Evolutionary conservation across 441 rosid genomes (phyloP).

Genomic region (Brassica balearica): DNA sequence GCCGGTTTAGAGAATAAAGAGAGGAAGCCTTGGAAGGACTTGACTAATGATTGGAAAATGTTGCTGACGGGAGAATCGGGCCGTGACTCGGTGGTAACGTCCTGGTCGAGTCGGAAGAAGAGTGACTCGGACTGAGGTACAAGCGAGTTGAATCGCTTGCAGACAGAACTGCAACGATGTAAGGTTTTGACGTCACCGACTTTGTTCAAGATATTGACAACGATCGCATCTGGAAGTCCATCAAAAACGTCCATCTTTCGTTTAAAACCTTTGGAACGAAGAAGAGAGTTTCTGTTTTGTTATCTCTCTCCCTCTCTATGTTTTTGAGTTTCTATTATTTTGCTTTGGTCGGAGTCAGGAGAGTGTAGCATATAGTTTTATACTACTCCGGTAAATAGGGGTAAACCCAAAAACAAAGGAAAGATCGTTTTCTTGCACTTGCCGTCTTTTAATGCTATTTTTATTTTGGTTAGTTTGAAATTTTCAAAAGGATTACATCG

Average conservation of each 20-base stretch:
- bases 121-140: constrained; percentile 42
- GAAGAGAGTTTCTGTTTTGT: constrained; percentile 3
- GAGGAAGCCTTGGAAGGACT: constrained; percentile 9
- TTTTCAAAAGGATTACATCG: constrained; percentile 7
- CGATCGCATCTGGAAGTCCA: constrained; percentile 39
- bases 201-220: constrained; percentile 45
- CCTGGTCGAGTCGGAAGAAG: constrained; percentile 26
- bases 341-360: too few species aligned
- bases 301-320: background rate
- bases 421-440: too few species aligned
- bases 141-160: constrained; percentile 42
- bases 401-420: too few species aligned
- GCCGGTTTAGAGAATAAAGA: constrained; percentile 40
- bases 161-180: constrained; percentile 36
- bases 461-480: background rate
- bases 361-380: too few species aligned
- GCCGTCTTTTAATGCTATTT: background rate
- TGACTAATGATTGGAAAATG: constrained; percentile 31
- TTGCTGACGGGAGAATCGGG: constrained; percentile 6
- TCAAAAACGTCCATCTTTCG: constrained; percentile 37
- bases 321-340: too few species aligned
- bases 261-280: background rate
- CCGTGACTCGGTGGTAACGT: background rate
- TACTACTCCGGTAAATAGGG: too few species aligned
- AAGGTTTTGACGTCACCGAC: constrained; percentile 41